A percentile compares a stretch with the other conserved stretches of the same genome.
These are phyloP conservation scores for maize (Zea mays) DNA, from an alignment of 176 grass and related monocot genomes.

Conservation along the genomic window Zm-B73-REFERENCE-NAM-5.0 NC_050102.1:171294501-171295000, in stretches of 20 bases:
- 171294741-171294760: not conserved
- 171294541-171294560: constrained; percentile 12
- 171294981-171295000: constrained; percentile 40
- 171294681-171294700: not conserved
- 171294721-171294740: constrained; percentile 26
- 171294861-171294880: not conserved
- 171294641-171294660: constrained; percentile 15
- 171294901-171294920: constrained; percentile 20
- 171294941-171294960: constrained; percentile 29
- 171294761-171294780: not conserved
- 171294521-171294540: constrained; percentile 10
- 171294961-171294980: constrained; percentile 35
- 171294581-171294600: constrained; percentile 27
- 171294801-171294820: constrained; percentile 4
- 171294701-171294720: not conserved
- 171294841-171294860: not conserved
- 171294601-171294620: constrained; percentile 44
- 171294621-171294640: constrained; percentile 38
- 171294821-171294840: constrained; percentile 20
- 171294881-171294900: too few species aligned
- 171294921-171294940: not conserved
- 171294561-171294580: constrained; percentile 26
- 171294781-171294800: not conserved
- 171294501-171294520: constrained; percentile 7
- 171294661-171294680: constrained; percentile 17